These are phyloP conservation scores for Colletotrichum cordylinicola DNA, from an alignment of 2,329 filamentous ascomycete species.

Conservation along the genomic window DNA sequence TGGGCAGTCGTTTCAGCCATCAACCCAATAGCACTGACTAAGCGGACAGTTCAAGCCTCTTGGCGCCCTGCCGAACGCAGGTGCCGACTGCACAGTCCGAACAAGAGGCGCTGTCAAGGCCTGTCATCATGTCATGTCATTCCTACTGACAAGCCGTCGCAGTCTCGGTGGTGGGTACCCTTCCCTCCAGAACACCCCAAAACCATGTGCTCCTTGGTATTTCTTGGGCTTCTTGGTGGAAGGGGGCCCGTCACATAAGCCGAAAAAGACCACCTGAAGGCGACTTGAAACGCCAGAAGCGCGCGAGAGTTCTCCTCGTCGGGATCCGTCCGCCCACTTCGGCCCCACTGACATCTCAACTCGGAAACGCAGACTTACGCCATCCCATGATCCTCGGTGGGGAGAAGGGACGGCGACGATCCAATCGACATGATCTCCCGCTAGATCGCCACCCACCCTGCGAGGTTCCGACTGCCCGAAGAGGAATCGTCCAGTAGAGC, in stretches of 20 bases:
- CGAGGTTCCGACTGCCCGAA: background rate
- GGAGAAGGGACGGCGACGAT: conserved; percentile 5
- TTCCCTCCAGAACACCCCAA: background rate
- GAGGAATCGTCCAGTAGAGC: conserved; percentile 13
- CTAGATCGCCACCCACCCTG: conserved; percentile 11
- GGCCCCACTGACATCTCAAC: conserved; percentile 7
- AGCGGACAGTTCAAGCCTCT: background rate
- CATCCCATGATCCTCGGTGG: conserved; percentile 12
- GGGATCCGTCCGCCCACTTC: conserved; percentile 12
- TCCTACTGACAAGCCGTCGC: background rate
- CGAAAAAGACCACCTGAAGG: background rate
- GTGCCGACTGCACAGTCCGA: conserved; percentile 1
- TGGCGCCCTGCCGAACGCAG: background rate
- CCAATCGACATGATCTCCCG: conserved; percentile 20
- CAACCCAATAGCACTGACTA: background rate
- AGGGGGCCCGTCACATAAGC: background rate
- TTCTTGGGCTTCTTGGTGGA: background rate
- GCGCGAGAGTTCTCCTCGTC: background rate
- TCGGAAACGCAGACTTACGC: conserved; percentile 19
- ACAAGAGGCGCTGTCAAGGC: background rate
- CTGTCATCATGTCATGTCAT: background rate
- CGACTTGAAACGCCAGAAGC: conserved; percentile 14
- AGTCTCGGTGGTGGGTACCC: background rate
- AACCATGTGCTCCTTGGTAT: background rate
- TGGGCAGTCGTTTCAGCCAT: background rate